Base-by-base conservation (phyloP, 2,329 filamentous ascomycete species). In the Septoria linicola region DNA sequence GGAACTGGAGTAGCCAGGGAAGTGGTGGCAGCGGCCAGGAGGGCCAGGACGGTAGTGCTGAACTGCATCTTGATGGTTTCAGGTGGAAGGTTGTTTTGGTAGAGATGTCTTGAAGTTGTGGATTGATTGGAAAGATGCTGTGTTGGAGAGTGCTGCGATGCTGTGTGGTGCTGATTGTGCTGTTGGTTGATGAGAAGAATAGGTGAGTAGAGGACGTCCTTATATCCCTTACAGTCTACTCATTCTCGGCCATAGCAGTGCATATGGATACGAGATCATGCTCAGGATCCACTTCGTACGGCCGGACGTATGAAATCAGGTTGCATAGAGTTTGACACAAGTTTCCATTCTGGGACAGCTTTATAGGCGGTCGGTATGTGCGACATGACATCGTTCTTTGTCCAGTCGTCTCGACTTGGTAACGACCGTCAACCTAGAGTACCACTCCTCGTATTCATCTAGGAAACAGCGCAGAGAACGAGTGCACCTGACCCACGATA, bases 41-140 rank as follows among this genome's bases (percentile, higher is more conserved):
- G 36, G 25, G 57, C 54, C 40, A 57, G 31, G 47, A 55, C 23
- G 44, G 44, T 36, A 51, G 50, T 52, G 36, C 51, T 50, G 57
- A 57, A 55, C 40, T 59, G 53, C 57, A 59, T 59, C 19, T 57
- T 59, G 54, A 57, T 39, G 37, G 31, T 41, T 32, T 34, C n/a
- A n/a, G n/a, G n/a, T n/a, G n/a, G n/a, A n/a, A n/a, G n/a, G n/a
- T n/a, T n/a, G n/a, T n/a, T 30, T 32, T 40, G 36, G 41, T 17
- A 14, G 20, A 11, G 31, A 5, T 30, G 43, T 42, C 27, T 50
- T 27, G 54, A 31, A 36, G 45, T 20, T 45, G 44, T 41, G 21
- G 6, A 8, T 45, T 20, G 43, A 14, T 30, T 51, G 46, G 11
- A 51, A 31, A 37, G 31, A 11, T 27, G 23, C 10, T 10, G 8